Conservation (phyloP, 1,139 yeast genomes). For the Pichia terricola region DNA sequence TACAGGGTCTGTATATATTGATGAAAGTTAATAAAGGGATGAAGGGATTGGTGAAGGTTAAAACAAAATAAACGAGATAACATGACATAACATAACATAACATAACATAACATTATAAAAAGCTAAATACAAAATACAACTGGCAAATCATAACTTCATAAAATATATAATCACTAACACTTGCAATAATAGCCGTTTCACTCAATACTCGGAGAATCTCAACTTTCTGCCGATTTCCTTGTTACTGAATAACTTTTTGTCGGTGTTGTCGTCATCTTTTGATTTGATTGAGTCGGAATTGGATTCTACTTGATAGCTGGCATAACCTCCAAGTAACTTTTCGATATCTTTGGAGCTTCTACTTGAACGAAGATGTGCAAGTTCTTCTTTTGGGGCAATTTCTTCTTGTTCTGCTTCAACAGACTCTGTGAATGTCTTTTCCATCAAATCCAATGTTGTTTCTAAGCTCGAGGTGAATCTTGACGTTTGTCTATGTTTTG, state of each 20-base stretch:
- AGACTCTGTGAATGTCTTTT: slow-evolving; percentile 43
- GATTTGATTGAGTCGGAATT: slow-evolving; percentile 44
- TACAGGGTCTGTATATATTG: too few relatives aligned
- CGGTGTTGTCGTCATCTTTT: slow-evolving; percentile 40
- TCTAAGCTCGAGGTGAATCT: slow-evolving; percentile 71
- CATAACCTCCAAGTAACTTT: slow-evolving; percentile 70
- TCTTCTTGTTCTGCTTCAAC: slow-evolving; percentile 14
- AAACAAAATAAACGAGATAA: too few relatives aligned
- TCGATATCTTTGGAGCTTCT: slow-evolving; percentile 12
- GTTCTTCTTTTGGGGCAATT: slow-evolving; percentile 1
- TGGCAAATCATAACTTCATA: too few relatives aligned
- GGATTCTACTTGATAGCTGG: slow-evolving; percentile 30
- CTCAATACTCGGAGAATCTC: slow-evolving; percentile 59
- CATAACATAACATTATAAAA: too few relatives aligned
- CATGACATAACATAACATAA: too few relatives aligned
- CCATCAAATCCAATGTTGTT: slow-evolving; percentile 57
- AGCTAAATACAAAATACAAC: too few relatives aligned
- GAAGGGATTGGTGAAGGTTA: too few relatives aligned
- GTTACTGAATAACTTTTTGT: slow-evolving; percentile 39
- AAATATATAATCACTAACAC: too few relatives aligned
- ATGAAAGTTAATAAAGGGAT: too few relatives aligned
- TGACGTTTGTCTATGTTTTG: slow-evolving; percentile 83
- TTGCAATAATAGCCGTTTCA: background rate
- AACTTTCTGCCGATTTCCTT: slow-evolving; percentile 66
- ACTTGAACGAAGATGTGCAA: too few relatives aligned